These are phyloP conservation scores for Gomphus bonarii DNA, from an alignment of 1,284 basidiomycete genomes.

Conservation along the genomic window DNA sequence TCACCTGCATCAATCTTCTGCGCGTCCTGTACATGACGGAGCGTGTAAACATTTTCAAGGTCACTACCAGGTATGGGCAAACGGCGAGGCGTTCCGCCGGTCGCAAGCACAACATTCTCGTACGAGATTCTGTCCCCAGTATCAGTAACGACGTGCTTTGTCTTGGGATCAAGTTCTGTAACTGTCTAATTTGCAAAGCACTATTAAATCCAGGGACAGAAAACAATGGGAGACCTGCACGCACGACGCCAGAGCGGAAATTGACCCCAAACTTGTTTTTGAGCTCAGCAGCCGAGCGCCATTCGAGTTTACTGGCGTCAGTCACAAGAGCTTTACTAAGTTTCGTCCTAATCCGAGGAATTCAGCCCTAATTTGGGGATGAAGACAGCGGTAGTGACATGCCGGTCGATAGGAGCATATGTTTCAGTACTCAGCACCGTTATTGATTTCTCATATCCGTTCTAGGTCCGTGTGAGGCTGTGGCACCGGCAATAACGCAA, in stretches of 20 bases:
- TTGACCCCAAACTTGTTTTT: conserved; percentile 76
- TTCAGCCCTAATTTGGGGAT: conserved; percentile 3
- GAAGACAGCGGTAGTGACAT: conserved; percentile 11
- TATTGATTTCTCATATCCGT: conserved; percentile 71
- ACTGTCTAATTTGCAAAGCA: conserved; percentile 35
- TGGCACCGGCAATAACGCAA: not conserved
- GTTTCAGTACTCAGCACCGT: conserved; percentile 74
- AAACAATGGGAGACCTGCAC: conserved; percentile 19
- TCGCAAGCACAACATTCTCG: conserved; percentile 64
- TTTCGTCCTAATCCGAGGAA: conserved; percentile 53
- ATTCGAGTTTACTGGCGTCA: conserved; percentile 70
- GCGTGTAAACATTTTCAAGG: conserved; percentile 70
- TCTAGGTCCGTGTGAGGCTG: conserved; percentile 28
- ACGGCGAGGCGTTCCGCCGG: conserved; percentile 56
- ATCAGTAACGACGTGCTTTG: conserved; percentile 53
- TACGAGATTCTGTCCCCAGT: conserved; percentile 51
- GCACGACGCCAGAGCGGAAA: conserved; percentile 56
- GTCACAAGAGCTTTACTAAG: conserved; percentile 82
- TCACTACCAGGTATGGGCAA: conserved; percentile 75
- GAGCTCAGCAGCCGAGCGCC: conserved; percentile 61
- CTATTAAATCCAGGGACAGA: not conserved
- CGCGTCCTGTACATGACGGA: conserved; percentile 66
- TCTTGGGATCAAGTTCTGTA: conserved; percentile 51
- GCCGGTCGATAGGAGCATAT: conserved; percentile 83
- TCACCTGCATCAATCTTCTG: conserved; percentile 66